These are phyloP conservation scores for Geotrichum aggregatum DNA, from an alignment of 1,139 yeast species.

Conservation along the genomic window DNA sequence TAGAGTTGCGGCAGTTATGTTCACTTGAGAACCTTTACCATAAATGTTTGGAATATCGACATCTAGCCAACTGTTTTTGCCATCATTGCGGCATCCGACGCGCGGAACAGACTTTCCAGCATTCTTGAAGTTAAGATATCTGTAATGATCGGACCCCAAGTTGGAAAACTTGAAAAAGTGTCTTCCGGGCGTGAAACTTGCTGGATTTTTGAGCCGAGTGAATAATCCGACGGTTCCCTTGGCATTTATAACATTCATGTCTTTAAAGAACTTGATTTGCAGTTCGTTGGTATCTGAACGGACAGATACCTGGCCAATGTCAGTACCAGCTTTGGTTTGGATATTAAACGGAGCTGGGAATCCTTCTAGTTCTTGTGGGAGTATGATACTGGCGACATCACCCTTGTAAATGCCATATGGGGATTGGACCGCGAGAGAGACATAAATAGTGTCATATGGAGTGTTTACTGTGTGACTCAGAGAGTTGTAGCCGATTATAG, in stretches of 20 bases:
- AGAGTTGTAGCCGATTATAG: slow-evolving; percentile 10
- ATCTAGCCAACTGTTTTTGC: slow-evolving; percentile 11
- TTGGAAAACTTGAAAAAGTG: slow-evolving; percentile 15
- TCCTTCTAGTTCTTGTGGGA: slow-evolving; percentile 11
- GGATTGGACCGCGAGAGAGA: slow-evolving; percentile 4
- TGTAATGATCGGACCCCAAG: slow-evolving; percentile 4
- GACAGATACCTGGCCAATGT: slow-evolving; percentile 10
- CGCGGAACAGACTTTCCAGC: slow-evolving; percentile 9
- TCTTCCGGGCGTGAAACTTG: slow-evolving; percentile 1
- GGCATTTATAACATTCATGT: not conserved
- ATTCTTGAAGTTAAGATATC: slow-evolving; percentile 7
- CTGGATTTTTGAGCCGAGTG: slow-evolving; percentile 10
- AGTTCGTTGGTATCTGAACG: slow-evolving; percentile 12
- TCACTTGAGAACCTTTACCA: slow-evolving; percentile 5
- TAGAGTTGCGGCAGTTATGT: slow-evolving; percentile 6
- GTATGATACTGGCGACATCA: slow-evolving; percentile 7
- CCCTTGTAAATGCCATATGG: slow-evolving; percentile 13
- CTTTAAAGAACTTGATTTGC: not conserved
- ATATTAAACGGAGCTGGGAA: slow-evolving; percentile 14
- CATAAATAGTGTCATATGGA: slow-evolving; percentile 16
- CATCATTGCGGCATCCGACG: slow-evolving; percentile 8
- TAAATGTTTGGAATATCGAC: slow-evolving; percentile 7
- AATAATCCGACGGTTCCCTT: slow-evolving; percentile 7
- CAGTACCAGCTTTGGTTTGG: slow-evolving; percentile 7
- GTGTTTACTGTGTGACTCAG: slow-evolving; percentile 2